phyloP scores from a whole-genome alignment of 179 eudicot genomes.

The Spinacia oleracea region DNA sequence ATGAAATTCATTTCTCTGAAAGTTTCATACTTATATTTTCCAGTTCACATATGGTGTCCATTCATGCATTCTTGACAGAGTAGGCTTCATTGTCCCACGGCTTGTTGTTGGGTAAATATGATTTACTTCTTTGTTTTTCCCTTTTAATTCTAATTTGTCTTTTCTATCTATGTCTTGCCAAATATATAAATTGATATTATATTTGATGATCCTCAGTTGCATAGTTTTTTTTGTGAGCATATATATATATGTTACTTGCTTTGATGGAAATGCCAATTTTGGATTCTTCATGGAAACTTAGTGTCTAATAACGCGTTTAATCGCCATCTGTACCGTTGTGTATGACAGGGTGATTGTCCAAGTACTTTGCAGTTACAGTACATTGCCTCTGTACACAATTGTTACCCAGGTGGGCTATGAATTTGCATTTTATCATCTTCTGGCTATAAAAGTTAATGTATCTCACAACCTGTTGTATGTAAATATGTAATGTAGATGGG shows the following conservation, averaged over 20 bases:
- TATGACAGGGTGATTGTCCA: conserved; percentile 71
- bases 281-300: too few species aligned
- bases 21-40: background rate
- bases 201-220: background rate
- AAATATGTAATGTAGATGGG: too few species aligned
- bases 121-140: background rate
- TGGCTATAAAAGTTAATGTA: background rate
- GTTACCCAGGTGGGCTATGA: conserved; percentile 74
- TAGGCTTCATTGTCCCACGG: conserved; percentile 68
- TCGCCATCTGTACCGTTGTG: background rate
- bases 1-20: background rate
- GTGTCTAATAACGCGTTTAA: background rate
- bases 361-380: conserved; percentile 90
- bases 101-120: conserved; percentile 68
- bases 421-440: conserved; percentile 1
- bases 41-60: conserved; percentile 76
- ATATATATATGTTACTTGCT: background rate
- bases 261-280: background rate
- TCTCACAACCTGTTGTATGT: background rate
- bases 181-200: background rate
- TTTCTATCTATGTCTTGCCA: background rate
- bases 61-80: conserved; percentile 79
- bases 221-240: too few species aligned
- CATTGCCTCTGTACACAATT: conserved; percentile 83
- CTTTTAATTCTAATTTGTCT: background rate